Base-by-base conservation (phyloP, 108 stramenopile genomes). In the Skeletonema tropicum region DNA sequence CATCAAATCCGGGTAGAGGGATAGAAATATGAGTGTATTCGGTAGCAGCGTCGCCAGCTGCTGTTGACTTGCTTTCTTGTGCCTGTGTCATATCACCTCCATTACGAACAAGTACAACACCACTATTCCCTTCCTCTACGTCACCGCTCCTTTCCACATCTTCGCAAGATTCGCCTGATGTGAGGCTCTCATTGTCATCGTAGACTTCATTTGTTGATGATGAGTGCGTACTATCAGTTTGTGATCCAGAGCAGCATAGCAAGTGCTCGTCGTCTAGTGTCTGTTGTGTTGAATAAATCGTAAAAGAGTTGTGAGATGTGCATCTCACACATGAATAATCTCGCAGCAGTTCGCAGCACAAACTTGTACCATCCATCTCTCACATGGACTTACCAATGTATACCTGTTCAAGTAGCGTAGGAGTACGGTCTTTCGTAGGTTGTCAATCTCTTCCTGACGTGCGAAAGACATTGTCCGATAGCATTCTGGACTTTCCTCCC, bases 371-470 rank as follows among this genome's bases (percentile, higher is more conserved):
- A n/a, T 45, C 5, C 0, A 45, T 45, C 14, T 3, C 15, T 45
- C 42, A n/a, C 4, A 11, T 45, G 11, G 5, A 0, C 75, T 35
- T 57, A 76, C 68, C 69, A 65, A 64, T 33, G 76, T 65, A n/a
- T 66, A 77, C n/a, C 60, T 65, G 15, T 39, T 49, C 64, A 77
- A 60, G 29, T 66, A 48, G 35, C 35, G 41, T 12, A 65, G 57
- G 26, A 77, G 33, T n/a, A 64, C 52, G 13, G n/a, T 58, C 14
- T 63, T 21, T 10, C 76, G 64, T 25, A 77, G 60, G 11, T 71
- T 60, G 57, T 71, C 76, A 23, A 77, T 58, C 60, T 70, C 69
- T 38, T 59, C 42, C 30, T 45, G 64, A 46, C 69, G 46, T 30
- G 29, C 55, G 9, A 41, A n/a, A 7, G 76, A 70, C 10, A 77